These are phyloP conservation scores for Capsicum baccatum DNA, from an alignment of 257 asterid genomes.

Conservation along the genomic window DNA sequence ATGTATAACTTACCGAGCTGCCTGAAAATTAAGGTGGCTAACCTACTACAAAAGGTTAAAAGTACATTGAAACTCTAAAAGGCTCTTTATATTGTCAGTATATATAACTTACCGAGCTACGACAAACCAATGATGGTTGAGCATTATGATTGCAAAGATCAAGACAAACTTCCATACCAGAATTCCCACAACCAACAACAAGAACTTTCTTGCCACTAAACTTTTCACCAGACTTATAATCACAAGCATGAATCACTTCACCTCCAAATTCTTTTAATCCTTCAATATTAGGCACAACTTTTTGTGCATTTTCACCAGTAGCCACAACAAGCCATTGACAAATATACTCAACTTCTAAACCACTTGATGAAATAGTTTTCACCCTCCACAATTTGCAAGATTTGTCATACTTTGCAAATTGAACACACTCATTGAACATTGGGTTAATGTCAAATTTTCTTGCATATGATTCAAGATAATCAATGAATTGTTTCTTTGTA, in stretches of 20 bases:
- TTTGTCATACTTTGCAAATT: conserved; percentile 28
- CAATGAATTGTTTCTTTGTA: conserved; percentile 38
- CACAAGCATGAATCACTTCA: conserved; percentile 37
- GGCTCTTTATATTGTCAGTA: not conserved
- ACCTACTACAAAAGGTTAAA: not conserved
- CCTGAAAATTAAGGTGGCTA: not conserved
- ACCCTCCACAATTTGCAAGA: conserved; percentile 36
- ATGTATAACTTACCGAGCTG: too few relatives aligned
- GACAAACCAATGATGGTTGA: conserved; percentile 39
- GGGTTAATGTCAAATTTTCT: conserved; percentile 30
- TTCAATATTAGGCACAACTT: conserved; percentile 35
- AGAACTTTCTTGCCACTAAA: conserved; percentile 38
- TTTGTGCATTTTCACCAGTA: conserved; percentile 41
- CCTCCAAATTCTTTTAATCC: conserved; percentile 40
- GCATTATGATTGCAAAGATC: conserved; percentile 45
- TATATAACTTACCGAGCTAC: conserved; percentile 35
- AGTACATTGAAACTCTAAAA: too few relatives aligned
- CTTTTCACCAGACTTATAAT: conserved; percentile 38
- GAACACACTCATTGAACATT: conserved; percentile 32
- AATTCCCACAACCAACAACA: conserved; percentile 48
- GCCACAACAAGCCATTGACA: conserved; percentile 44
- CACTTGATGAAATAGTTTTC: conserved; percentile 17
- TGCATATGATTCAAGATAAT: conserved; percentile 37
- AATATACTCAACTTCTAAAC: conserved; percentile 33
- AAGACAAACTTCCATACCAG: conserved; percentile 43